Percentiles rank a stretch among this genome's conserved stretches.
phyloP scores from a whole-genome alignment of 352 stramenopile genomes.

The Globisporangium echinulatum region DNA sequence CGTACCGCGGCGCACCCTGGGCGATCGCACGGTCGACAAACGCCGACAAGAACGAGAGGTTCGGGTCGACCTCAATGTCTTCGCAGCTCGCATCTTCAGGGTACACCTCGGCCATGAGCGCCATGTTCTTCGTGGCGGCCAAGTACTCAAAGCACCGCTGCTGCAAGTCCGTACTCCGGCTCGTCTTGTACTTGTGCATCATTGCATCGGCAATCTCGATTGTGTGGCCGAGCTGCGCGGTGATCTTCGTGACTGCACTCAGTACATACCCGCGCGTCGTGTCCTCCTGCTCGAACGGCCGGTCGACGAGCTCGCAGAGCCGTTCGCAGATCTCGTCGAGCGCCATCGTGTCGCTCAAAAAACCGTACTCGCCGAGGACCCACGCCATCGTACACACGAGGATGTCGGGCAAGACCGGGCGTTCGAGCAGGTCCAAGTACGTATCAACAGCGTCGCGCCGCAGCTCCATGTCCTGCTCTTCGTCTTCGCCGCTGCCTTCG shows the following conservation, averaged over 20 bases:
- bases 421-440: slow-evolving; percentile 95
- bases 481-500: slow-evolving; percentile 95
- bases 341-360: slow-evolving; percentile 91
- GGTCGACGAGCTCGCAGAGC: slow-evolving; percentile 91
- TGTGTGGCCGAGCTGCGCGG: slow-evolving; percentile 91
- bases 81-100: slow-evolving; percentile 96
- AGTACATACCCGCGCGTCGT: slow-evolving; percentile 95
- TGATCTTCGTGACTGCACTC: slow-evolving; percentile 97
- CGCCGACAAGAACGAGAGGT: slow-evolving; percentile 93
- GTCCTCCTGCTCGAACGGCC: slow-evolving; percentile 79
- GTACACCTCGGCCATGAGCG: slow-evolving; percentile 89
- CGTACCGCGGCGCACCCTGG: slow-evolving; percentile 92
- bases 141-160: slow-evolving; percentile 99
- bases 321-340: slow-evolving; percentile 93
- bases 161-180: slow-evolving; percentile 94
- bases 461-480: slow-evolving; percentile 95
- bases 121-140: slow-evolving; percentile 88
- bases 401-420: slow-evolving; percentile 92
- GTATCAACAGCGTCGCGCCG: slow-evolving; percentile 95
- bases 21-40: slow-evolving; percentile 92
- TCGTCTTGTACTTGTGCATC: slow-evolving; percentile 96
- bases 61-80: slow-evolving; percentile 94
- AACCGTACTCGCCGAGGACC: slow-evolving; percentile 99
- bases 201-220: slow-evolving; percentile 88
- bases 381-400: slow-evolving; percentile 98